Evolutionary conservation across 2,329 filamentous ascomycete species (phyloP).

Genomic region (Zarea fungicola): DNA sequence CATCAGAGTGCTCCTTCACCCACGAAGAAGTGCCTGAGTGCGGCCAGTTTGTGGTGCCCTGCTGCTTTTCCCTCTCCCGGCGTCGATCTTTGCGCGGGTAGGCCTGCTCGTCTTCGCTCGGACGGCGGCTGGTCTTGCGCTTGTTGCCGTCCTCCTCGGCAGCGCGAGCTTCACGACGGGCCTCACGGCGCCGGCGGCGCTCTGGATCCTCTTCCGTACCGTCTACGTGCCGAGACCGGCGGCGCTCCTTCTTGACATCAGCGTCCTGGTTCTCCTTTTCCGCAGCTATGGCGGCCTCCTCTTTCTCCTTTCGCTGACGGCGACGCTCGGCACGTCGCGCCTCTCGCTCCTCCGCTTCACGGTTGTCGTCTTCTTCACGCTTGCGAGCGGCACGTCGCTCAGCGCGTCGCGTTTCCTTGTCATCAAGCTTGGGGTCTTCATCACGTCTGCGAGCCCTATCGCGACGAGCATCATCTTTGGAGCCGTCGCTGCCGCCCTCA

Average conservation of each 20-base stretch:
- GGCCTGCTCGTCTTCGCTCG: slow-evolving; percentile 38
- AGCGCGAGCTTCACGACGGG: slow-evolving; percentile 40
- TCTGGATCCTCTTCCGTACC: slow-evolving; percentile 45
- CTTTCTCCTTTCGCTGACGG: slow-evolving; percentile 43
- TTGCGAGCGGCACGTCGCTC: slow-evolving; percentile 46
- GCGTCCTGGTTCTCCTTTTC: slow-evolving; percentile 42
- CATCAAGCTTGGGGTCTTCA: slow-evolving; percentile 34
- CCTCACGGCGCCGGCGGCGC: slow-evolving; percentile 49
- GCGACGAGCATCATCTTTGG: slow-evolving; percentile 47
- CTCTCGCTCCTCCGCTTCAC: slow-evolving; percentile 43
- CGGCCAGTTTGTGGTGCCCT: slow-evolving; percentile 50
- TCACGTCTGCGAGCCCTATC: slow-evolving; percentile 13
- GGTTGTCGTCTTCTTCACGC: slow-evolving; percentile 45
- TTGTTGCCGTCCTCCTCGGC: slow-evolving; percentile 33
- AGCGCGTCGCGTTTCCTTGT: slow-evolving; percentile 53
- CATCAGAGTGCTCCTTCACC: slow-evolving; percentile 61
- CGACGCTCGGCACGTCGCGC: slow-evolving; percentile 46
- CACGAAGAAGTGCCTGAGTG: slow-evolving; percentile 60
- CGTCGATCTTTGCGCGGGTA: slow-evolving; percentile 37
- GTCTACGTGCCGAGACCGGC: slow-evolving; percentile 41
- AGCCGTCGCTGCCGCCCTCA: slow-evolving; percentile 48
- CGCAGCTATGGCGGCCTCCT: slow-evolving; percentile 37
- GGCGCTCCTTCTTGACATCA: slow-evolving; percentile 45
- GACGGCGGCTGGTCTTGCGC: slow-evolving; percentile 36
- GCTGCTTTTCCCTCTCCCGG: slow-evolving; percentile 31